These are phyloP conservation scores for Verticillium albo-atrum DNA, from an alignment of 2,329 filamentous ascomycete species.

Conservation along the genomic window DNA sequence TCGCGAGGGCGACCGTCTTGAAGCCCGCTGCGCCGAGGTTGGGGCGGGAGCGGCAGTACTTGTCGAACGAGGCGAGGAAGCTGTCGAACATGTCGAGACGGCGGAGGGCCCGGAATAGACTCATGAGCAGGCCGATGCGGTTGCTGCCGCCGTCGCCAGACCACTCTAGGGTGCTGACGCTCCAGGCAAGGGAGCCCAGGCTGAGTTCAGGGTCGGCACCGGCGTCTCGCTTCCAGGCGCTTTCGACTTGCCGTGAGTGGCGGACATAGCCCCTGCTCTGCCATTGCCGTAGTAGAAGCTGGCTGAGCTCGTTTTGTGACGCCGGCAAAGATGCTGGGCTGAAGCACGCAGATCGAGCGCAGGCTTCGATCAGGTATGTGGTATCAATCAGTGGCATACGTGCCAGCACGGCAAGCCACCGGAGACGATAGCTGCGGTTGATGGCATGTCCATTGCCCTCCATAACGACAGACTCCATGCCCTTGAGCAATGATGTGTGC, in stretches of 20 bases:
- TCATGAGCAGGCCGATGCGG: slow-evolving; percentile 3
- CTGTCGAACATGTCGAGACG: slow-evolving; percentile 8
- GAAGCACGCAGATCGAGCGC: slow-evolving; percentile 9
- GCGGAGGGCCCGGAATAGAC: slow-evolving; percentile 9
- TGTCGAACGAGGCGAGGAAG: slow-evolving; percentile 10
- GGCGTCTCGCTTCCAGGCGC: neutral
- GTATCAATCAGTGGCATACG: slow-evolving; percentile 11
- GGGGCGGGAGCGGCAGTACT: neutral
- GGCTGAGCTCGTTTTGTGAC: slow-evolving; percentile 11
- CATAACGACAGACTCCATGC: neutral
- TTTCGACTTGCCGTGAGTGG: neutral
- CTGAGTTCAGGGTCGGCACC: neutral
- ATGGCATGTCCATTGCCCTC: neutral
- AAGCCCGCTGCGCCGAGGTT: slow-evolving; percentile 1
- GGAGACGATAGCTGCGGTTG: slow-evolving; percentile 2
- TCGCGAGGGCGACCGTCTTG: slow-evolving; percentile 8
- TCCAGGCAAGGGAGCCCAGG: slow-evolving; percentile 3
- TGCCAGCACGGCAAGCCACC: slow-evolving; percentile 14
- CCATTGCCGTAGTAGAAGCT: slow-evolving; percentile 15
- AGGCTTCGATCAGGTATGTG: slow-evolving; percentile 11
- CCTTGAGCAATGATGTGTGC: slow-evolving; percentile 2
- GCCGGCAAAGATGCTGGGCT: neutral
- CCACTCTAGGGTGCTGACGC: neutral
- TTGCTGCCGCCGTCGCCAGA: neutral
- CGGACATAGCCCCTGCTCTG: slow-evolving; percentile 11